phyloP scores from a whole-genome alignment of 2,329 filamentous ascomycete genomes.

The Colletotrichum sp. region DNA sequence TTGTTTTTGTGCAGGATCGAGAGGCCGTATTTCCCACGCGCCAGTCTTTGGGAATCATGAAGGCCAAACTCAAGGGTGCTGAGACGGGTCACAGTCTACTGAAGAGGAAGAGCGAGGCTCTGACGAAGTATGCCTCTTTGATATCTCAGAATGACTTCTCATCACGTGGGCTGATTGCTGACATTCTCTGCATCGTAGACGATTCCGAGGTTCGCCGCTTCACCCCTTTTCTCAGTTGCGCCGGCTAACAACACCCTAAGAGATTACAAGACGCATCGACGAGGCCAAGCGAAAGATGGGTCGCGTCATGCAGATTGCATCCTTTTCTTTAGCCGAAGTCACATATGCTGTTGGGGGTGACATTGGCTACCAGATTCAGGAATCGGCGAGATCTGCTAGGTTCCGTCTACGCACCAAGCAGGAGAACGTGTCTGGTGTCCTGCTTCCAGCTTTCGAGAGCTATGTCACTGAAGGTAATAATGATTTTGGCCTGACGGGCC shows the following conservation, averaged over 20 bases:
- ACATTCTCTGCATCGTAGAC: conserved; percentile 55
- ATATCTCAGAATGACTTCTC: not conserved
- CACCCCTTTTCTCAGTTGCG: not conserved
- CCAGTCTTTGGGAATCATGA: conserved; percentile 96
- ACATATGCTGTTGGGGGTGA: conserved; percentile 96
- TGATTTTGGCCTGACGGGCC: conserved; percentile 93
- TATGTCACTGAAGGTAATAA: conserved; percentile 88
- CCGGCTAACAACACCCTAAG: conserved; percentile 44
- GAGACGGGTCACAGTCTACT: conserved; percentile 92
- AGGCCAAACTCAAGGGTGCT: conserved; percentile 94
- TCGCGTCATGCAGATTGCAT: conserved; percentile 97
- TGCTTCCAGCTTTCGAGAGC: conserved; percentile 92
- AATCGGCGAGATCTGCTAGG: conserved; percentile 89
- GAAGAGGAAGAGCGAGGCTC: conserved; percentile 96
- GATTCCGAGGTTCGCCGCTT: conserved; percentile 75
- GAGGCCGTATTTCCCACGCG: conserved; percentile 98
- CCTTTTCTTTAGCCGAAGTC: conserved; percentile 96
- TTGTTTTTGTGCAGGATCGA: conserved; percentile 67
- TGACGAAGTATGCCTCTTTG: conserved; percentile 78
- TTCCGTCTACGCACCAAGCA: conserved; percentile 95
- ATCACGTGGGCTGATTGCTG: not conserved
- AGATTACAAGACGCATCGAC: conserved; percentile 96
- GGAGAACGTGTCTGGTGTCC: conserved; percentile 97
- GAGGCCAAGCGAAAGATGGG: conserved; percentile 99
- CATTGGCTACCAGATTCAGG: conserved; percentile 96